These are phyloP conservation scores for Lignosus rhinocerotis DNA, from an alignment of 1,284 basidiomycete species.

Conservation along the genomic window DNA sequence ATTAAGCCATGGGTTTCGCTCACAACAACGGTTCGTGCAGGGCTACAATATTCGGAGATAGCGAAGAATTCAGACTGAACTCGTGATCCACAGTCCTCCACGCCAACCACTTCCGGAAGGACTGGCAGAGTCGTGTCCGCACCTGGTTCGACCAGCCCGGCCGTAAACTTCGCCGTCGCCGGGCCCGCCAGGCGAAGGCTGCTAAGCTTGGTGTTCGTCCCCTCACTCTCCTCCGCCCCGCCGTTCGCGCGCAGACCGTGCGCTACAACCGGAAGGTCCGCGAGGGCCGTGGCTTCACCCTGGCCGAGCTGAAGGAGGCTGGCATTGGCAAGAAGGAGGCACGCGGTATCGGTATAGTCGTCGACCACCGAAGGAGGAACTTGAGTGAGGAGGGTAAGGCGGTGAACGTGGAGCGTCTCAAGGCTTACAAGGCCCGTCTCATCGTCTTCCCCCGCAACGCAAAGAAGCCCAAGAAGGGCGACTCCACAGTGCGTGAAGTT, in stretches of 20 bases:
- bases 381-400: conserved; percentile 97
- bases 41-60: background rate
- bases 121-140: conserved; percentile 93
- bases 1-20: conserved; percentile 67
- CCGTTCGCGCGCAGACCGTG: conserved; percentile 94
- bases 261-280: conserved; percentile 99
- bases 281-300: conserved; percentile 96
- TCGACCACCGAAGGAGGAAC: conserved; percentile 98
- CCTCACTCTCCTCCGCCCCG: conserved; percentile 90
- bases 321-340: conserved; percentile 96
- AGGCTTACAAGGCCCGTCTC: conserved; percentile 87
- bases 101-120: conserved; percentile 98
- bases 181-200: conserved; percentile 91
- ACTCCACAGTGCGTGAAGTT: conserved; percentile 74
- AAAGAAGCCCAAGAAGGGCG: conserved; percentile 94
- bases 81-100: conserved; percentile 66
- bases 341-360: conserved; percentile 89
- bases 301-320: conserved; percentile 93
- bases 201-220: conserved; percentile 92
- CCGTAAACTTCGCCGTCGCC: conserved; percentile 95
- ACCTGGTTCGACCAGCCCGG: conserved; percentile 99
- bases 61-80: conserved; percentile 9
- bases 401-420: conserved; percentile 93
- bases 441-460: conserved; percentile 97
- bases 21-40: conserved; percentile 74